Evolutionary conservation across 2,329 filamentous ascomycete species (phyloP), one percentile per base, ranked within the genome.

Genomic region (Ceratocystis lukuohia): DNA sequence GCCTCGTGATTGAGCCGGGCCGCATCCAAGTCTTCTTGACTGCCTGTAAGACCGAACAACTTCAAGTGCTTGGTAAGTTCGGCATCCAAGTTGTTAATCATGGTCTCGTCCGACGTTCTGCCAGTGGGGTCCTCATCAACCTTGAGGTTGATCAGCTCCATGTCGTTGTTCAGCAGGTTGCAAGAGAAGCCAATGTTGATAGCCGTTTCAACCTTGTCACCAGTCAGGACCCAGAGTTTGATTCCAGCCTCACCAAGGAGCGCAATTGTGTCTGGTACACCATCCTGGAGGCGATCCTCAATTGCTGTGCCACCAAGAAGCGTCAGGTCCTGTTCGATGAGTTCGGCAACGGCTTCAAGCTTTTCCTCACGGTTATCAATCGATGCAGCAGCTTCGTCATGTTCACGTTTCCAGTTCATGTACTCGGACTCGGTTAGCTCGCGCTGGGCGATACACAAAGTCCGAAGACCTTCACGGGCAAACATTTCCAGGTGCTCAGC

Each of bases 121-220:
- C 82, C 77, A 8, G 77, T 73, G 68, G 87, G 82, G 66, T 91
- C 87, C 70, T 96, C 90, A 0, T 89, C 84, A 37, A 94, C 82
- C 73, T 95, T 95, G 71, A 99, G 81, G 62, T 96, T 85, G 70
- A 99, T 89, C 69, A 99, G 79, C 71, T 99, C 94, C 94, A 99
- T 96, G 71, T 96, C 90, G 75, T 96, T 99, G 76, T 93, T 91
- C 66, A 99, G 83, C 41, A 99, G 81, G 71, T 99, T 99, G 79
- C 95, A 99, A 10, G 95, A 99, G 77, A 97, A 99, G 1, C 94
- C 94, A 73, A 99, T 99, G 77, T 99, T 99, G 84, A 99, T 99
- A 67, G 95, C 94, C 28, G 94, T 99, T 77, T 99, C 94, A 41
- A 97, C 93, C 77, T 97, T 99, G 80, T 99, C 94, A 69, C 95